A percentile compares a stretch with the other conserved stretches of the same genome.
Conservation (phyloP, 2,329 filamentous ascomycete species). For the Aquanectria penicillioides region DNA sequence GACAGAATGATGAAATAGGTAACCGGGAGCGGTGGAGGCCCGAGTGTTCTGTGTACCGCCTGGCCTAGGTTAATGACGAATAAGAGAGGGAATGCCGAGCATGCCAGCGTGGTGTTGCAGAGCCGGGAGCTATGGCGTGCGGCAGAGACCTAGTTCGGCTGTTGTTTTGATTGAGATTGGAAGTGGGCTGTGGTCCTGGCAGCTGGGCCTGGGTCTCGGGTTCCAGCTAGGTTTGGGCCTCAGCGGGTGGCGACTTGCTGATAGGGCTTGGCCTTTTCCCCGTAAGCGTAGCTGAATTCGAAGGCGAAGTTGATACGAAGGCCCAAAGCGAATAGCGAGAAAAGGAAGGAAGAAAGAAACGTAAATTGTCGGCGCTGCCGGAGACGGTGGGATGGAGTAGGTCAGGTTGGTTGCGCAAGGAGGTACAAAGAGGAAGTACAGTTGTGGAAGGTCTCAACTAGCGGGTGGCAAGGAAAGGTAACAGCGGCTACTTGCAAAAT, state of each 20-base stretch:
- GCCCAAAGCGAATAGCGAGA: background rate
- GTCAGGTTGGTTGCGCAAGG: no score
- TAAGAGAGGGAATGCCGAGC: constrained; percentile 40
- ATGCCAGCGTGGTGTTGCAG: constrained; percentile 40
- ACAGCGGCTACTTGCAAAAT: constrained; percentile 6
- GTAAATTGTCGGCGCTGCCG: background rate
- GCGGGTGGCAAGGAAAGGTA: background rate
- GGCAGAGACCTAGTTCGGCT: constrained; percentile 2
- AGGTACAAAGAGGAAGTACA: no score
- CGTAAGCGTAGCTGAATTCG: background rate
- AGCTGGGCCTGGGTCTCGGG: constrained; percentile 10
- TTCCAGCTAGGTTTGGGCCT: constrained; percentile 7
- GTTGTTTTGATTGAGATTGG: constrained; percentile 11
- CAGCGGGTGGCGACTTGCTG: background rate
- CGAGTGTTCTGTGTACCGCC: constrained; percentile 24
- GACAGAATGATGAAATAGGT: constrained; percentile 12
- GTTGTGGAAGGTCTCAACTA: background rate
- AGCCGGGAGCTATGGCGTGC: constrained; percentile 11
- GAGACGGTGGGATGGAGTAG: background rate
- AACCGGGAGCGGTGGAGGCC: constrained; percentile 10
- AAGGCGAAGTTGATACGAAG: background rate
- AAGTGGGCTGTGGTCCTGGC: background rate
- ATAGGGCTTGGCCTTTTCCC: background rate
- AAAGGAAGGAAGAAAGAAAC: background rate
- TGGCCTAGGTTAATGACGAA: constrained; percentile 16